Conservation (phyloP, 1,139 yeast genomes). For the Lodderomyces elongisporus region DNA sequence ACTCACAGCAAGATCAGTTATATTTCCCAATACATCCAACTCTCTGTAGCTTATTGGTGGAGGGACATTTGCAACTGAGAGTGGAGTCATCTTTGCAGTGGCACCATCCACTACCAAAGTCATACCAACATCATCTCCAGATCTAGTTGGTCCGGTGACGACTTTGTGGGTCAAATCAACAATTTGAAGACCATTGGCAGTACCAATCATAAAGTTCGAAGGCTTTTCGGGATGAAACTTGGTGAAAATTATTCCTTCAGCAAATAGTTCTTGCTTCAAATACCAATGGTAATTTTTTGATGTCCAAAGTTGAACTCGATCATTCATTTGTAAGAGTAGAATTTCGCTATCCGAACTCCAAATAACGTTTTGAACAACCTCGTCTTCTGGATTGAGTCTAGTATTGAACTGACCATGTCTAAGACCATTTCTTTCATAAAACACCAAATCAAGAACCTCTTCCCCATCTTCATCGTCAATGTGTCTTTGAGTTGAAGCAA, state of each 20-base stretch:
- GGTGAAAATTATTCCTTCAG: slow-evolving; percentile 40
- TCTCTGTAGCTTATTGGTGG: slow-evolving; percentile 87
- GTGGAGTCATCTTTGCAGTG: slow-evolving; percentile 72
- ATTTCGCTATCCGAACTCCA: slow-evolving; percentile 88
- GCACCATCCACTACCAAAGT: slow-evolving; percentile 77
- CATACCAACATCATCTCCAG: slow-evolving; percentile 74
- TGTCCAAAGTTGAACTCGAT: slow-evolving; percentile 81
- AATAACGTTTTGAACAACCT: slow-evolving; percentile 46
- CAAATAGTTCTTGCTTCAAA: slow-evolving; percentile 68
- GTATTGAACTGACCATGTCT: slow-evolving; percentile 84
- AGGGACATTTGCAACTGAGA: slow-evolving; percentile 83
- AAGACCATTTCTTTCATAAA: slow-evolving; percentile 90
- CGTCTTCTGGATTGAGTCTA: slow-evolving; percentile 48
- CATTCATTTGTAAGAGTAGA: slow-evolving; percentile 58
- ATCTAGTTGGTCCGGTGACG: slow-evolving; percentile 61
- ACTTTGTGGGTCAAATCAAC: slow-evolving; percentile 65
- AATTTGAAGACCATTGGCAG: slow-evolving; percentile 46
- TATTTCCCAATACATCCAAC: slow-evolving; percentile 44
- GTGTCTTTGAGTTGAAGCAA: slow-evolving; percentile 74
- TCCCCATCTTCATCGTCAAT: slow-evolving; percentile 40
- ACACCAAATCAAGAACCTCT: slow-evolving; percentile 53
- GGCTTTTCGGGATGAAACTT: slow-evolving; percentile 93
- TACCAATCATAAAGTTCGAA: slow-evolving; percentile 63
- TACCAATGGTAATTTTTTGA: slow-evolving; percentile 95
- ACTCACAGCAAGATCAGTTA: slow-evolving; percentile 62